Conservation (phyloP, 2,329 filamentous ascomycete genomes). For the Trichoderma atrobrunneum region DNA sequence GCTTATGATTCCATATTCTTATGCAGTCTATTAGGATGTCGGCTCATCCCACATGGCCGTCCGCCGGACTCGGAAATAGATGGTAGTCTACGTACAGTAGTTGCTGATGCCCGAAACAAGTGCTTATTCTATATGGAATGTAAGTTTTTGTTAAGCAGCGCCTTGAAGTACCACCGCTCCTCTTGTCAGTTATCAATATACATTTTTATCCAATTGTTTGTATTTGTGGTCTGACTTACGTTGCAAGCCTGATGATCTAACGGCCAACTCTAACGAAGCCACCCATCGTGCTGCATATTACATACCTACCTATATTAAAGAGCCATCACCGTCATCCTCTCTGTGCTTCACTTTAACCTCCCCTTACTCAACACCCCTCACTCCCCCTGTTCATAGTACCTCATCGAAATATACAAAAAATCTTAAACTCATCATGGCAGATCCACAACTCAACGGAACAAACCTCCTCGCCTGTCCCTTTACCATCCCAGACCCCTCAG, state of each 20-base stretch:
- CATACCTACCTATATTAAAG: too few relatives aligned
- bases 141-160: neutral
- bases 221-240: neutral
- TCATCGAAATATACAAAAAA: too few relatives aligned
- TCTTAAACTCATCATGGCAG: slow-evolving; percentile 7
- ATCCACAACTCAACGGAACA: neutral
- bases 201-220: neutral
- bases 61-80: neutral
- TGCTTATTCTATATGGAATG: neutral
- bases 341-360: neutral
- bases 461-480: slow-evolving; percentile 16
- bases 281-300: neutral
- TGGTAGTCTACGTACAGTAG: neutral
- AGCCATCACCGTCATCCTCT: neutral
- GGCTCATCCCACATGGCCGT: neutral
- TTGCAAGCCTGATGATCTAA: neutral
- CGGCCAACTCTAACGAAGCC: neutral
- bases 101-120: neutral
- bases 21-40: neutral
- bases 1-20: neutral
- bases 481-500: slow-evolving; percentile 10
- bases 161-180: neutral
- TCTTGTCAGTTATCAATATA: neutral
- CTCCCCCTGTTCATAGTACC: too few relatives aligned
- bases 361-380: too few relatives aligned